Evolutionary conservation across 169 alveolate species (phyloP), one percentile per base, ranked within the genome.

Genomic region (Sarcocystis neurona): DNA sequence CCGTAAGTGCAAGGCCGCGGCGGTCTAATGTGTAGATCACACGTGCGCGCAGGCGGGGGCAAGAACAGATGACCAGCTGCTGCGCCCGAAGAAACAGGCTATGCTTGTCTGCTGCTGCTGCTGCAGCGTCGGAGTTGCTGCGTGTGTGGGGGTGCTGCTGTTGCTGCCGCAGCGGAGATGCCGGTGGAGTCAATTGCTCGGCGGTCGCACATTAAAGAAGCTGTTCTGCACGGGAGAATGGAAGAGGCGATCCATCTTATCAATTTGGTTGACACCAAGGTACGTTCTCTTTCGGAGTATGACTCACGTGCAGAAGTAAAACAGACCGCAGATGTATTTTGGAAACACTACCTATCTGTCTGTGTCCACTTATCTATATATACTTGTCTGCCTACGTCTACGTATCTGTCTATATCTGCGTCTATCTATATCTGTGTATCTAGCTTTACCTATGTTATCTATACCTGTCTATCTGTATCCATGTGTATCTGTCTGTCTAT

Each of bases 161-260:
- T 6, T 12, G 47, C 18, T 72, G 6, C n/a, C 12, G 72, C 88
- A 89, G 92, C 92, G 18, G 89, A 89, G 48, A 89, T 89, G 92
- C 92, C 92, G 79, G 41, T 89, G 79, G 82, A 60, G 44, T 89
- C 86, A 44, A 89, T 89, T 30, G 85, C 53, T 53, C 41, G 89
- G 66, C 74, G 92, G 32, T 72, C 85, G 30, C 68, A 89, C 87
- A 89, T 89, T 50, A 84, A 89, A 6, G 89, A 89, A 74, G 92
- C 92, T 3, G 72, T 89, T n/a, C 66, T 89, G 43, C 44, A 43
- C n/a, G 92, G 92, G 18, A 48, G 79, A 23, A 89, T 86, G 53
- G 87, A 88, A 44, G 89, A 88, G 27, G 92, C 92, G 34, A 79
- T 82, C 30, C 79, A 79, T 4, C 89, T 78, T 39, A 88, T 88